phyloP scores from a whole-genome alignment of 1,284 basidiomycete species.

The Porphyrellus sp. region DNA sequence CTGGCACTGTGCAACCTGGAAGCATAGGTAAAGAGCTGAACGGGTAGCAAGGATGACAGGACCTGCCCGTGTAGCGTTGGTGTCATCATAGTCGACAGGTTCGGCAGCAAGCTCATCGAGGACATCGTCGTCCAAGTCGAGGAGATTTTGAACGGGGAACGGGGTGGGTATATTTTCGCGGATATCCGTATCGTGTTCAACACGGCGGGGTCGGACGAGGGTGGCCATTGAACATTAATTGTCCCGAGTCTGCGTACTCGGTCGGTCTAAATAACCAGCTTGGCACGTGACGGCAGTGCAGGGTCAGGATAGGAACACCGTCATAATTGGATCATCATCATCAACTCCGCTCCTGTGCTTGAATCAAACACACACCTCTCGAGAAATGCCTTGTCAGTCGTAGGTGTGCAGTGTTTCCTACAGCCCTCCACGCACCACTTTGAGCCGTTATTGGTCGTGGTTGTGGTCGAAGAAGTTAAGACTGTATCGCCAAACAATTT shows the following conservation, averaged over 20 bases:
- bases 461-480: too few species aligned
- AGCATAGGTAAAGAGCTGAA: not conserved
- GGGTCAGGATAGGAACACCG: constrained; percentile 4
- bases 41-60: not conserved
- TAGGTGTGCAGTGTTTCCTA: too few species aligned
- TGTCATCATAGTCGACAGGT: constrained; percentile 24
- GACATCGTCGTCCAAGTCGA: constrained; percentile 9
- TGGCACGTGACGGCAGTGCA: constrained; percentile 23
- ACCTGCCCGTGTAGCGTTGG: constrained; percentile 7
- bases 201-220: constrained; percentile 19
- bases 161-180: constrained; percentile 32
- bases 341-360: not conserved
- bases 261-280: constrained; percentile 11
- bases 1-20: constrained; percentile 32
- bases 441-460: too few species aligned
- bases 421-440: too few species aligned
- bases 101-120: constrained; percentile 31
- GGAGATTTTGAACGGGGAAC: constrained; percentile 31
- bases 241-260: not conserved
- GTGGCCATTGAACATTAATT: constrained; percentile 27
- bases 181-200: constrained; percentile 6
- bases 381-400: not conserved
- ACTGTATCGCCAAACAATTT: too few species aligned
- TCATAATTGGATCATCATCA: not conserved
- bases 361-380: not conserved